Base-by-base conservation (phyloP, 2,329 filamentous ascomycete species). In the Hymenoscyphus repandus region DNA sequence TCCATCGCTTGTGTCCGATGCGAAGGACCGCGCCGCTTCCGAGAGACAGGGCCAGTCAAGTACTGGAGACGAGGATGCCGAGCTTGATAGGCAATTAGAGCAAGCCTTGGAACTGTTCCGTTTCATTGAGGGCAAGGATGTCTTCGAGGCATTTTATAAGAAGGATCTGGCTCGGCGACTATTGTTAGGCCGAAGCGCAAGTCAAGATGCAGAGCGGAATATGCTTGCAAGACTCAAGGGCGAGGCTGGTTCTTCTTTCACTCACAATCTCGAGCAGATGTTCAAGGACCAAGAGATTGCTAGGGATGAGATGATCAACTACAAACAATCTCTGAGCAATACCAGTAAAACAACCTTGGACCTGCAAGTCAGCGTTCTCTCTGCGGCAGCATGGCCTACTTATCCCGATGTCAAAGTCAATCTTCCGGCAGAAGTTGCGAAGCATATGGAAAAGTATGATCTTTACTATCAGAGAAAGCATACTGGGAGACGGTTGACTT, bases 91-190 rank as follows among this genome's bases (percentile, higher is more conserved):
- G 34, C 93, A 97, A 66, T 77, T 99, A 10, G 91, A 99, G 61
- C 88, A 95, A 64, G 91, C 89, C 0, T 75, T 99, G 2, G 92
- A 97, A 67, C 75, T 99, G 4, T 99, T 99, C 77, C 83, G 95
- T 5, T 97, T 97, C 68, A 89, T 99, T 32, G 86, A 97, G 65
- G 93, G 93, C 58, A 99, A 99, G 68, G 92, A 95, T 49, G 88
- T 96, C 0, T 99, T 99, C 57, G 93, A 99, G 67, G 92, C 93
- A 1, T 99, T 99, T 67, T 99, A 99, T 78, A 99, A 99, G 74
- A 95, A 93, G 64, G 93, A 97, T 64, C 78, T 99, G 45, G 92
- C 95, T 1, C 81, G 91, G 13, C 81, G 93, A 42, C 72, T 99
- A 38, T 77, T 99, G 49, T 91, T 97, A 89, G 86, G 86, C 36